Evolutionary conservation across 1,284 basidiomycete species (phyloP), one percentile per base, ranked within the genome.

Genomic region (Cryptococcus deneoformans): DNA sequence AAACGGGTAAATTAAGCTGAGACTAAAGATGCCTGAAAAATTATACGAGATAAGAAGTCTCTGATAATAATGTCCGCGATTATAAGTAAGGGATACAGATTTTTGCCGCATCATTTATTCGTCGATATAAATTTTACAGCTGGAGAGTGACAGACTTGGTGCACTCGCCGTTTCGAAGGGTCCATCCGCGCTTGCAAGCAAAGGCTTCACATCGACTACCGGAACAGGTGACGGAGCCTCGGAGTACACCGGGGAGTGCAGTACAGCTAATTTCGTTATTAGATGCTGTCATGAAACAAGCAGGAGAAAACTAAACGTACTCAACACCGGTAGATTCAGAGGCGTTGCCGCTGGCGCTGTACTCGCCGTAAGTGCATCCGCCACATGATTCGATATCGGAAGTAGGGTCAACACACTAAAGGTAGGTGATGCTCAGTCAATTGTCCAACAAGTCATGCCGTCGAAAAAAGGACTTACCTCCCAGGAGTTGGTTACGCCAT

Each of bases 381-480:
- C 59, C 59, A 46, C 59, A 61, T 5, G 56, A 58, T 43, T 61
- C 56, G 16, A 61, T 53, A 47, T 61, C 59, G 38, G 49, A 35
- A 3, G 43, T 11, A 3, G 59, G 46, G 53, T 61, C 59, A 8
- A 61, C 50, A 42, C 59, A 61, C 46, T 56, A 29, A 14, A n/a
- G 5, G 2, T n/a, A 29, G 29, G 3, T 20, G 20, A 20, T 29
- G 29, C 29, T n/a, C 43, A 45, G 16, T 45, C n/a, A 8, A 14
- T 45, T n/a, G 43, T 8, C 4, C 10, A 45, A 11, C 29, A 29
- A 29, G 29, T 29, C 5, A 9, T 37, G 47, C 36, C 35, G 14
- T 34, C 29, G 29, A 36, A 5, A 5, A 45, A 16, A 52, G 11
- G 29, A 50, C 54, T 46, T n/a, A 56, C 54, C 44, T 61, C 59